phyloP scores from a whole-genome alignment of 441 rosid genomes.

The Erodium trifolium region DNA sequence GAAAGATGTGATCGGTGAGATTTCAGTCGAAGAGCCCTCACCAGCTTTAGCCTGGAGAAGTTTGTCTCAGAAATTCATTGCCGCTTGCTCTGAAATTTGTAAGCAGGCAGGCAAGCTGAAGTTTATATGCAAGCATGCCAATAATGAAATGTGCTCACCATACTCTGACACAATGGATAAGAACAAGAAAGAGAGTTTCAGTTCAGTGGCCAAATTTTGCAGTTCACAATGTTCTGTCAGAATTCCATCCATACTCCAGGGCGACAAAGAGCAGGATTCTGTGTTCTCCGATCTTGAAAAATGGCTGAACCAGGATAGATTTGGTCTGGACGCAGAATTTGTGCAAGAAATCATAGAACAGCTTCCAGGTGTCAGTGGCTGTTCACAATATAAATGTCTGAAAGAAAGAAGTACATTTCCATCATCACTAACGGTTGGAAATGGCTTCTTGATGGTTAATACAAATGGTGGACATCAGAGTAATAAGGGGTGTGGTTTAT shows the following conservation, averaged over 20 bases:
- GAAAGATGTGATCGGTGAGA: slow-evolving; percentile 63
- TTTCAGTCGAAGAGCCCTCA: slow-evolving; percentile 69
- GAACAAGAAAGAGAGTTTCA: slow-evolving; percentile 25
- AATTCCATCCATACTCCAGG: slow-evolving; percentile 32
- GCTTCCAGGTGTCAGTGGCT: slow-evolving; percentile 64
- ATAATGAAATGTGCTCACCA: slow-evolving; percentile 31
- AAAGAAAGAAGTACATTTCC: slow-evolving; percentile 43
- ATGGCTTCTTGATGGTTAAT: slow-evolving; percentile 51
- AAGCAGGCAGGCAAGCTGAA: slow-evolving; percentile 34
- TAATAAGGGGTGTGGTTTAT: slow-evolving; percentile 29
- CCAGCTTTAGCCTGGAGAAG: slow-evolving; percentile 67
- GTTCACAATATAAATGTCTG: slow-evolving; percentile 58
- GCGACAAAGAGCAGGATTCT: slow-evolving; percentile 35
- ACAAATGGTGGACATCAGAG: slow-evolving; percentile 33
- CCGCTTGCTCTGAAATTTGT: slow-evolving; percentile 42
- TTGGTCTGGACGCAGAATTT: slow-evolving; percentile 85
- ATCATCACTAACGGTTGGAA: slow-evolving; percentile 46
- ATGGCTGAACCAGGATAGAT: slow-evolving; percentile 88
- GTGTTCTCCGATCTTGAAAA: slow-evolving; percentile 39
- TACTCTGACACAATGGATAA: slow-evolving; percentile 37
- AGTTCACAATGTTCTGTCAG: slow-evolving; percentile 35
- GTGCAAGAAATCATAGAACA: slow-evolving; percentile 82
- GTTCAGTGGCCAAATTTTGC: slow-evolving; percentile 55
- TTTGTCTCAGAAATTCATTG: slow-evolving; percentile 53
- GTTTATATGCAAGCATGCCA: slow-evolving; percentile 61